phyloP scores from a whole-genome alignment of 768 basidiomycete species.

The Suillus paluster region DNA sequence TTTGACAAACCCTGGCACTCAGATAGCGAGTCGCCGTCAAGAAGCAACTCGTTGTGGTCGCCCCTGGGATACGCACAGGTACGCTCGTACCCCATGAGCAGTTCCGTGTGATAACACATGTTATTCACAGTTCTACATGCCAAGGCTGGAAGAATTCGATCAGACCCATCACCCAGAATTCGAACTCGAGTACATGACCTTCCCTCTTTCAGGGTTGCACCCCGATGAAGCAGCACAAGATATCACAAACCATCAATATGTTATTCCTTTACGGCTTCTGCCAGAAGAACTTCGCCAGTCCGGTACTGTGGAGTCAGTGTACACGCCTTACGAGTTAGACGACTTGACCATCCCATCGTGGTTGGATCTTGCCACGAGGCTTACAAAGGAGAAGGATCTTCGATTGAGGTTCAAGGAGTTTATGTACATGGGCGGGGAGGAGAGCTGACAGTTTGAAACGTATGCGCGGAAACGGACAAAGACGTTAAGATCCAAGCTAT shows the following conservation, averaged over 20 bases:
- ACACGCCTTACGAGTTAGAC: slow-evolving; percentile 69
- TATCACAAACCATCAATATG: slow-evolving; percentile 40
- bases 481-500: not conserved
- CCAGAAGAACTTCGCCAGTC: slow-evolving; percentile 51
- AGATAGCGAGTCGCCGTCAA: slow-evolving; percentile 68
- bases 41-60: slow-evolving; percentile 68
- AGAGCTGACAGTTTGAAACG: slow-evolving; percentile 24
- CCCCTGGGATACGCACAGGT: slow-evolving; percentile 89
- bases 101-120: slow-evolving; percentile 8
- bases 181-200: slow-evolving; percentile 81
- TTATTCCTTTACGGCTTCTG: slow-evolving; percentile 60
- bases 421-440: slow-evolving; percentile 68
- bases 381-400: slow-evolving; percentile 59
- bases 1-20: slow-evolving; percentile 65
- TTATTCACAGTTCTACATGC: slow-evolving; percentile 63
- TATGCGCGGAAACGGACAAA: not conserved
- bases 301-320: slow-evolving; percentile 49
- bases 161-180: slow-evolving; percentile 58
- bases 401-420: slow-evolving; percentile 66
- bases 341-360: slow-evolving; percentile 83
- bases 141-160: slow-evolving; percentile 52
- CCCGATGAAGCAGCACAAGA: slow-evolving; percentile 26
- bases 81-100: slow-evolving; percentile 23
- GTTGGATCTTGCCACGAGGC: slow-evolving; percentile 63
- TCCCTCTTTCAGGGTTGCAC: slow-evolving; percentile 47